phyloP scores from a whole-genome alignment of 352 stramenopile genomes.

The Blastocystis hominis region DNA sequence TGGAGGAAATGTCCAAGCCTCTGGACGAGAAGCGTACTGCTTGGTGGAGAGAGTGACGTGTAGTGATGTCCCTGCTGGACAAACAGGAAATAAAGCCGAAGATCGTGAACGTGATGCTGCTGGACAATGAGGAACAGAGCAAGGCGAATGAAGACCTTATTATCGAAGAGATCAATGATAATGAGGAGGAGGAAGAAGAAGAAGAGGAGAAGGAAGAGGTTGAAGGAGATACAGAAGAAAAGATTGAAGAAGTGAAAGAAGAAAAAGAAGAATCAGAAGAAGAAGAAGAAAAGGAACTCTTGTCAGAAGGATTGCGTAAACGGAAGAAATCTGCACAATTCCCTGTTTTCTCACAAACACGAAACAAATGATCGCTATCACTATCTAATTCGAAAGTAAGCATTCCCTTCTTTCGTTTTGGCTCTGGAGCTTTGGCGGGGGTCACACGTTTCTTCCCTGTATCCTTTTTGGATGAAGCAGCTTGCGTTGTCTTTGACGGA shows the following conservation, averaged over 20 bases:
- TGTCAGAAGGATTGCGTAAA: not conserved
- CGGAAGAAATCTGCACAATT: not conserved
- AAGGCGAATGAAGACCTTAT: not conserved
- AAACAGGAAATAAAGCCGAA: not conserved
- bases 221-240: not conserved
- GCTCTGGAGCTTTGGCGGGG: not conserved
- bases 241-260: not conserved
- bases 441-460: not conserved
- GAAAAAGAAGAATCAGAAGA: not conserved
- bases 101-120: not conserved
- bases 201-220: not conserved
- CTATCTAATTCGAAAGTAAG: not conserved
- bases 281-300: not conserved
- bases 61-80: not conserved
- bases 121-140: not conserved
- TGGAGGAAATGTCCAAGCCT: not conserved
- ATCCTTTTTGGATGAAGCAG: not conserved
- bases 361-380: not conserved
- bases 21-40: not conserved
- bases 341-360: not conserved
- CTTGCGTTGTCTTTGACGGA: too few relatives aligned
- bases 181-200: not conserved
- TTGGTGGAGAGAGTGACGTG: not conserved
- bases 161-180: constrained; percentile 14
- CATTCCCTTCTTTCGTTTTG: not conserved